Percentiles rank a stretch among this genome's conserved stretches.
Evolutionary conservation across 306 rosid genomes (phyloP).

Genomic region (Lathyrus oleraceus): DNA sequence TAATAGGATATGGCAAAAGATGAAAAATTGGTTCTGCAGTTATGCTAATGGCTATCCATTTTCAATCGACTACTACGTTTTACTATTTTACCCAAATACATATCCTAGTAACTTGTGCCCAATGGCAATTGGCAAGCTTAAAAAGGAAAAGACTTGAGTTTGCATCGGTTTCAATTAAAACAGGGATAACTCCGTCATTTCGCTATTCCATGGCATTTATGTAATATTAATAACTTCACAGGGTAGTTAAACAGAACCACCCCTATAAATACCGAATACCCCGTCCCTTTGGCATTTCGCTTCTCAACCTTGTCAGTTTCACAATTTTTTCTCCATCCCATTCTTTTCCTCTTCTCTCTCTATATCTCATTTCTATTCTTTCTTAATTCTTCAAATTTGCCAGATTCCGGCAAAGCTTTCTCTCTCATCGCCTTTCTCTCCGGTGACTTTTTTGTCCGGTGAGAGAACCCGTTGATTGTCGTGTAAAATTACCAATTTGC

Average conservation of each 20-base stretch:
- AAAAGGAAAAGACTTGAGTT: background rate
- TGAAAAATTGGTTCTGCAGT: background rate
- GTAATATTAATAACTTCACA: conserved; percentile 4
- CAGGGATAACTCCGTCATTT: conserved; percentile 33
- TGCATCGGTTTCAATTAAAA: background rate
- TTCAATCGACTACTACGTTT: background rate
- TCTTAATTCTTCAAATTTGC: background rate
- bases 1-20: background rate
- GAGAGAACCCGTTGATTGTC: background rate
- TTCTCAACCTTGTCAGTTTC: background rate
- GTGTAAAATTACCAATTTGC: conserved; percentile 10
- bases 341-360: conserved; percentile 5
- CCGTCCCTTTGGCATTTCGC: conserved; percentile 1
- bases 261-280: conserved; percentile 42
- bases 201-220: background rate
- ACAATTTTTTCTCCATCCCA: background rate
- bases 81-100: background rate
- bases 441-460: background rate
- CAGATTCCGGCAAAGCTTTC: conserved; percentile 27
- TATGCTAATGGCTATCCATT: background rate
- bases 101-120: background rate
- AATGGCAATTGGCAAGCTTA: conserved; percentile 21
- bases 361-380: background rate
- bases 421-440: background rate
- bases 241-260: conserved; percentile 4